Evolutionary conservation across 1,139 yeast genomes (phyloP), one percentile per base, ranked within the genome.

Genomic region (Citeromyces hawaiiensis): DNA sequence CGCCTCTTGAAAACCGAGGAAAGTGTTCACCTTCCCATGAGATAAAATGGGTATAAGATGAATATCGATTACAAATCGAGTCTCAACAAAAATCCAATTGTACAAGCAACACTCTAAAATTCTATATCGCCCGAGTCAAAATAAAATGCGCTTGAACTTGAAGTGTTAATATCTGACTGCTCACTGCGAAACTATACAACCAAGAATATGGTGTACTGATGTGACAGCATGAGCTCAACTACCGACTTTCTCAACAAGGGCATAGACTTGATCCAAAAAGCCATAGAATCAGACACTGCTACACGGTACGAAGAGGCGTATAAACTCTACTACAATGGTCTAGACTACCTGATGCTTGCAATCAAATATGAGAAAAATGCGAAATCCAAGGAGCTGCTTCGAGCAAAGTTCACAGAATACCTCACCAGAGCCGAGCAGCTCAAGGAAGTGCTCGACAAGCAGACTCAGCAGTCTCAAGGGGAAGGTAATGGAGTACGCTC

Each of bases 321-420:
- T 59, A 83, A 86, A 44, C 72, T 86, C 38, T 93, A 93, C 61
- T 87, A 83, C 64, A 85, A 83, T 52, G 97, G 97, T 3, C 68
- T 93, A 44, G 98, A 91, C 57, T 93, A 91, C 59, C 68, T 93
- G 50, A 87, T 93, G 96, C 70, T 87, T 50, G 98, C 98, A 3
- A 69, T 93, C 52, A 93, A 93, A 61, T 91, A 93, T 56, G 99
- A 93, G 59, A 91, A 88, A 61, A 93, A 87, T 59, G 80, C 82
- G 34, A 77, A 80, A 51, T 80, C 94, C 33, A 91, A 88, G 57
- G 96, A 87, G 49, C 70, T 91, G 47, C 86, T 93, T 48, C 74
- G 91, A 51, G 75, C 87, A 15, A 88, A 88, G 57, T 83, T 88
- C 55, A 83, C 91, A 7, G 98, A 93, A 55, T 93, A 93, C 58